phyloP scores from a whole-genome alignment of 129 eudicot genomes.

The Arctium lappa region DNA sequence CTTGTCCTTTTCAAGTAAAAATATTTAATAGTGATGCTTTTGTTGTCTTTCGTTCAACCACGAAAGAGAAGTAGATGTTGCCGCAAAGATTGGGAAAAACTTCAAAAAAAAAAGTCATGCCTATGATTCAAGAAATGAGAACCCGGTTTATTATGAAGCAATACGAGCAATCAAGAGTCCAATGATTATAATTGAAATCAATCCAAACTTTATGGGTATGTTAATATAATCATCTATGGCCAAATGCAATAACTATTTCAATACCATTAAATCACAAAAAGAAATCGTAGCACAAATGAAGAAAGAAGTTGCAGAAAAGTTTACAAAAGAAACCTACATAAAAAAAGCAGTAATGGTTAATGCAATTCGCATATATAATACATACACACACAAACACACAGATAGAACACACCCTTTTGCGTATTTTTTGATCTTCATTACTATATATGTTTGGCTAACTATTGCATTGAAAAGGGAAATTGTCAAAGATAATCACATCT shows the following conservation, averaged over 20 bases:
- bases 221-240: too few species aligned
- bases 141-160: too few species aligned
- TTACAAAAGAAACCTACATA: background rate
- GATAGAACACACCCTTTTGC: background rate
- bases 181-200: too few species aligned
- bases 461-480: background rate
- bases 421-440: background rate
- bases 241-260: too few species aligned
- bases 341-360: background rate
- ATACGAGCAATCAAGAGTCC: too few species aligned
- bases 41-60: background rate
- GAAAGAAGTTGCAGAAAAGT: background rate
- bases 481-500: background rate
- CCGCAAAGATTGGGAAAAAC: too few species aligned
- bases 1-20: background rate
- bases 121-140: too few species aligned
- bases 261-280: too few species aligned
- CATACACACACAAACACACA: background rate
- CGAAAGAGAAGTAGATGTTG: too few species aligned
- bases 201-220: too few species aligned
- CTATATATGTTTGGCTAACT: background rate
- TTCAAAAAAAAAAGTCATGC: too few species aligned
- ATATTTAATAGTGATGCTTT: background rate
- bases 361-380: background rate
- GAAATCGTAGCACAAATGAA: background rate